A percentile compares a stretch with the other conserved stretches of the same genome.
Evolutionary conservation across 257 asterid species (phyloP).

Genomic region (Eucommia ulmoides): DNA sequence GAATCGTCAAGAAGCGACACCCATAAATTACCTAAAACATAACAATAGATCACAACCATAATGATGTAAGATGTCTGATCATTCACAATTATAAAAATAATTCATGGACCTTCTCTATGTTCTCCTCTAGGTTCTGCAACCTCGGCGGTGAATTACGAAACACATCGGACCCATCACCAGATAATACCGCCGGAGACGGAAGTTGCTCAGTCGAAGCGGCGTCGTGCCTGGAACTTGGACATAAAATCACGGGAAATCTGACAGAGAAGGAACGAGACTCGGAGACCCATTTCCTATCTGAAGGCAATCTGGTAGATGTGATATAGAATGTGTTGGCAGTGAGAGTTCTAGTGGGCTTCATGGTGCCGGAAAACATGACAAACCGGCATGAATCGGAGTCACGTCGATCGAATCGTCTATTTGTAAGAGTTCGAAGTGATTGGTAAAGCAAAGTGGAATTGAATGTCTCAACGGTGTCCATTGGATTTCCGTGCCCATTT

Average conservation of each 20-base stretch:
- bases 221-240: background rate
- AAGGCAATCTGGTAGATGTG: too few species aligned
- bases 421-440: too few species aligned
- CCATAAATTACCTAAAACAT: constrained; percentile 47
- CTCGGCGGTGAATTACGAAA: constrained; percentile 10
- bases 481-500: too few species aligned
- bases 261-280: background rate
- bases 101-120: constrained; percentile 47
- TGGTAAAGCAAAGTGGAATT: too few species aligned
- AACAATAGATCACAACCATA: background rate
- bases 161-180: constrained; percentile 24
- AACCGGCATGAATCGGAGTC: too few species aligned
- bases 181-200: background rate
- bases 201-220: background rate
- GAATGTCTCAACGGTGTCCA: too few species aligned
- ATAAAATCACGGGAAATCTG: background rate
- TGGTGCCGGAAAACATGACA: too few species aligned
- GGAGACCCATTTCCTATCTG: too few species aligned
- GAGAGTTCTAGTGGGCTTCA: too few species aligned
- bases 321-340: too few species aligned
- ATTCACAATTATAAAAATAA: background rate
- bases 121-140: constrained; percentile 30
- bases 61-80: background rate
- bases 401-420: too few species aligned
- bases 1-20: constrained; percentile 76